phyloP scores from a whole-genome alignment of 176 grass and related monocot genomes.

The Cocos nucifera region DNA sequence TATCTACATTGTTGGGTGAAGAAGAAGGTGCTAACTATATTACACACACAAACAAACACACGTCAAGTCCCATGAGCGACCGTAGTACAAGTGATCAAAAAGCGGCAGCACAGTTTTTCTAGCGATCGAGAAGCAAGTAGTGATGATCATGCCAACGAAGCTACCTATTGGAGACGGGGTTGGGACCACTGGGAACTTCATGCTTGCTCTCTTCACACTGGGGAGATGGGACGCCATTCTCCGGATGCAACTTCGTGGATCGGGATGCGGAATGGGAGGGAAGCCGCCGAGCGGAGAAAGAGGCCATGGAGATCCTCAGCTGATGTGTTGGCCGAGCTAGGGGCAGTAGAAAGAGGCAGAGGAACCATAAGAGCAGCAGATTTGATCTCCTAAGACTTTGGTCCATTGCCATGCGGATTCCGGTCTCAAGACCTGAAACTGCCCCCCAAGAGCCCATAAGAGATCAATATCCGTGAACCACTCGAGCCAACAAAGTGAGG shows the following conservation, averaged over 20 bases:
- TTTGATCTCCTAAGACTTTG: not conserved
- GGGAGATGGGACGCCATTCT: not conserved
- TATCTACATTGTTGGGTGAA: too few relatives aligned
- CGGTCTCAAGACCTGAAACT: not conserved
- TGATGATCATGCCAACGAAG: not conserved
- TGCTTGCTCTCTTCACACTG: slow-evolving; percentile 5
- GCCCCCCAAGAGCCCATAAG: not conserved
- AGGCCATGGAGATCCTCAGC: not conserved
- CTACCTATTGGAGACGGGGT: slow-evolving; percentile 15
- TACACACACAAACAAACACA: too few relatives aligned
- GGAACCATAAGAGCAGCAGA: not conserved
- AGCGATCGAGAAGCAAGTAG: too few relatives aligned
- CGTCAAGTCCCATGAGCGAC: too few relatives aligned
- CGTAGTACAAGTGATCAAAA: too few relatives aligned
- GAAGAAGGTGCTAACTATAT: too few relatives aligned
- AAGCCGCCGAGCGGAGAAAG: not conserved
- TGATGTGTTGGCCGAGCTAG: not conserved
- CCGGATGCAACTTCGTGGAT: slow-evolving; percentile 1
- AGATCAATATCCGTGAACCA: slow-evolving; percentile 3
- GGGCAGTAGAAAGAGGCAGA: slow-evolving; percentile 8
- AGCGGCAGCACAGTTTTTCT: too few relatives aligned
- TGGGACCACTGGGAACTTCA: slow-evolving; percentile 12
- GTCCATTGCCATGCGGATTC: slow-evolving; percentile 2
- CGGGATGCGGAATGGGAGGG: not conserved
- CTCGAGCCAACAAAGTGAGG: not conserved